A percentile compares a stretch with the other conserved stretches of the same genome.
Conservation (phyloP, 73 alveolate genomes). For the Tetrahymena elliotti region DNA sequence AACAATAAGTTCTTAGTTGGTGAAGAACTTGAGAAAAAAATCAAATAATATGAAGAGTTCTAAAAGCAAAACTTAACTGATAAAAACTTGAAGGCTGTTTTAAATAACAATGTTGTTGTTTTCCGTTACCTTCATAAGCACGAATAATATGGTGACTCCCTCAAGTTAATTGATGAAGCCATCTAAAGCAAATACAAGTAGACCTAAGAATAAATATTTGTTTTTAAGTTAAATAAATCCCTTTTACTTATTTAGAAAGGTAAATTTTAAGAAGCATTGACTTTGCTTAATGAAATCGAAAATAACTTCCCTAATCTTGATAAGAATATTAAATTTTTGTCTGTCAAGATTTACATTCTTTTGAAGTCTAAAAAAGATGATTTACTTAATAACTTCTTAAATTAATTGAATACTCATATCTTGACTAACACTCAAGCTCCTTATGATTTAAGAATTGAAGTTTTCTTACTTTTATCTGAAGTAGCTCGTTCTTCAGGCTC, state of each 20-base stretch:
- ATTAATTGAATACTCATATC: not conserved
- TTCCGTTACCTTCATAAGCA: not conserved
- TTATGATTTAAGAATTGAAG: not conserved
- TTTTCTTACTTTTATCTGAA: not conserved
- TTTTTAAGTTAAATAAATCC: slow-evolving; percentile 7
- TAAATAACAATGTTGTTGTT: not conserved
- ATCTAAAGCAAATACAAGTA: slow-evolving; percentile 16
- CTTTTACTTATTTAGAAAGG: slow-evolving; percentile 34
- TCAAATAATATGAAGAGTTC: not conserved
- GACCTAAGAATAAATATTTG: slow-evolving; percentile 24
- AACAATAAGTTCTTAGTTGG: not conserved
- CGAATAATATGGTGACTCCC: slow-evolving; percentile 26
- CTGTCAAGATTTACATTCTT: not conserved
- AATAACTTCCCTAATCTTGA: slow-evolving; percentile 14
- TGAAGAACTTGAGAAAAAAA: not conserved
- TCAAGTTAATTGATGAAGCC: slow-evolving; percentile 35
- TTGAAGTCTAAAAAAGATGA: slow-evolving; percentile 26
- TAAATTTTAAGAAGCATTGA: slow-evolving; percentile 1
- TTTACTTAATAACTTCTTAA: not conserved
- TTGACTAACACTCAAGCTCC: not conserved
- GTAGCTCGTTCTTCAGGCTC: not conserved
- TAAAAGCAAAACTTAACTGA: not conserved
- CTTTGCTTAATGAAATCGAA: slow-evolving; percentile 13
- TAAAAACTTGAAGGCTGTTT: not conserved
- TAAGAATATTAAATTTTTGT: slow-evolving; percentile 2